Base-by-base conservation (phyloP, 1,284 basidiomycete genomes). In the Taiwanofungus camphoratus region DNA sequence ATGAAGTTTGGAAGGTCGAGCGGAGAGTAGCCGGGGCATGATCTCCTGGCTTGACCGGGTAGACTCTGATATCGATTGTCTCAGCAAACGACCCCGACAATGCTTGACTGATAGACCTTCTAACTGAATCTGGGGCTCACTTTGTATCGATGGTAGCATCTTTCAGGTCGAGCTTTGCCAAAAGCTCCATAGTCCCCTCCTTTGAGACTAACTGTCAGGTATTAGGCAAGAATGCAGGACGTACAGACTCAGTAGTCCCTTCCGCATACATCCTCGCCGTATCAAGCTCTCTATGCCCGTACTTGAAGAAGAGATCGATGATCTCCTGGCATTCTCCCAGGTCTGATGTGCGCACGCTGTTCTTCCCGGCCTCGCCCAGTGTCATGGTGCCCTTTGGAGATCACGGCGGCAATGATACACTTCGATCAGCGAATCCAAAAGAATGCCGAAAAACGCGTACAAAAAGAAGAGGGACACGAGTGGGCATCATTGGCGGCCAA, bases 171-270 rank as follows among this genome's bases (percentile, higher is more conserved):
- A 78, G 61, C 49, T 70, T 62, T 3, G 67, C 59, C 5, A 79
- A 51, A n/a, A 62, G 42, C 72, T 74, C 44, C 1, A 34, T 9
- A 31, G 11, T 5, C 23, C 30, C 9, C 19, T 30, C 13, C 16
- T 24, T n/a, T 35, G 16, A 15, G 5, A 9, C n/a, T 12, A 23
- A n/a, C n/a, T n/a, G n/a, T n/a, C n/a, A n/a, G n/a, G n/a, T n/a
- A n/a, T n/a, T n/a, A 18, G 38, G n/a, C 5, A 11, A 26, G 13
- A 16, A 9, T 22, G 21, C 4, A 16, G 18, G 18, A 42, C 50
- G 23, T 39, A 72, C 73, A 53, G 68, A 55, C 53, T 79, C 76
- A 0, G 77, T 71, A 1, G 74, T 77, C 4, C 74, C 74, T 19
- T 68, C 66, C 1, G 58, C 71, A 44, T 79, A 79, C 42, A 69